phyloP scores from a whole-genome alignment of 2,329 filamentous ascomycete genomes.

The Aspergillus sp. region DNA sequence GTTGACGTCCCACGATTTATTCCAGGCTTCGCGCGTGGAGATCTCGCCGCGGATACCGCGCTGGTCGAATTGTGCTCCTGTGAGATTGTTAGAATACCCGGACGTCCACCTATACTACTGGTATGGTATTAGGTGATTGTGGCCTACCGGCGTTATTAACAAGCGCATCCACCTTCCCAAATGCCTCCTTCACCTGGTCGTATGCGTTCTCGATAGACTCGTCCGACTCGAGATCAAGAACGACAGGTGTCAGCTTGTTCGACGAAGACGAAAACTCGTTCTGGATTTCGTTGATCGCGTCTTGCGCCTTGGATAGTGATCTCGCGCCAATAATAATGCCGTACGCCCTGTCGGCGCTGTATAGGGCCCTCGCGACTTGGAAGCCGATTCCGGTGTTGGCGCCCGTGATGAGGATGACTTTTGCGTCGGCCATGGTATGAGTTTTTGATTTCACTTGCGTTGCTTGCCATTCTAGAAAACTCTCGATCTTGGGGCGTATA shows the following conservation, averaged over 20 bases:
- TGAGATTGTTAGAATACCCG: not conserved
- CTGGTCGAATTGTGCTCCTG: constrained; percentile 28
- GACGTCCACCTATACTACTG: not conserved
- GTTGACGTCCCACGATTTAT: constrained; percentile 52
- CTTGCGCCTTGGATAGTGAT: constrained; percentile 50
- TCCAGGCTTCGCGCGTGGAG: constrained; percentile 44
- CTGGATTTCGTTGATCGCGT: constrained; percentile 45
- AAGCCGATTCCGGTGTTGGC: constrained; percentile 63
- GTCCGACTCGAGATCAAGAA: constrained; percentile 57
- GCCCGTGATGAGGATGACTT: constrained; percentile 59
- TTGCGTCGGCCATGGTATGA: not conserved
- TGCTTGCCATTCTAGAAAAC: not conserved
- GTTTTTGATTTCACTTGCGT: not conserved
- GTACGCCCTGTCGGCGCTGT: constrained; percentile 50
- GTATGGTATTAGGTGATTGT: not conserved
- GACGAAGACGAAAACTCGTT: constrained; percentile 41
- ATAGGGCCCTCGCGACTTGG: constrained; percentile 57
- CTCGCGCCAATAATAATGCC: constrained; percentile 58
- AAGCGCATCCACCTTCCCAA: constrained; percentile 52
- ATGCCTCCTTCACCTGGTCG: constrained; percentile 42
- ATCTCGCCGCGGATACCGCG: constrained; percentile 25
- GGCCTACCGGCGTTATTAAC: constrained; percentile 58
- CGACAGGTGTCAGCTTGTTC: constrained; percentile 48
- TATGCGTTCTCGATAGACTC: constrained; percentile 51
- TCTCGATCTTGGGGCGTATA: too few relatives aligned